A percentile compares a stretch with the other conserved stretches of the same genome.
These are phyloP conservation scores for Polyporus tsugae DNA, from an alignment of 1,284 basidiomycete species.

Conservation along the genomic window DNA sequence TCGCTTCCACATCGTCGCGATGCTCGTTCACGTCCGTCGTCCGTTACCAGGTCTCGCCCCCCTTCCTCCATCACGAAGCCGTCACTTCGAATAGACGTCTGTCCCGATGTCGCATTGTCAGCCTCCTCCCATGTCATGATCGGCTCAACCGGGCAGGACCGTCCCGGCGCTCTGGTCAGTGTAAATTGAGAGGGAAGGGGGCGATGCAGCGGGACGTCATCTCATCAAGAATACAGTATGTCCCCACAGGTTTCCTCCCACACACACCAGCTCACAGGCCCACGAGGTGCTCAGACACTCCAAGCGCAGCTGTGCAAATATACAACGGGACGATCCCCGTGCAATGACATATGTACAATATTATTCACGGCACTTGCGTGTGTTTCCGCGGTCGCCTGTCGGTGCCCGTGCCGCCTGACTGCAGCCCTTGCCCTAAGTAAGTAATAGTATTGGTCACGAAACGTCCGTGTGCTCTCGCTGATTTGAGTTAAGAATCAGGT, in stretches of 20 bases:
- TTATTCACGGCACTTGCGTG: neutral
- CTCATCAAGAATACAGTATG: constrained; percentile 5
- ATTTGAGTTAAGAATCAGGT: neutral
- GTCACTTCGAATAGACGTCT: constrained; percentile 20
- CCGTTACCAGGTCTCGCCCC: constrained; percentile 17
- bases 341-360: neutral
- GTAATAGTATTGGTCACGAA: no score
- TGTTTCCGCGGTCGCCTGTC: constrained; percentile 5
- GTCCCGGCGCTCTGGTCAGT: constrained; percentile 12
- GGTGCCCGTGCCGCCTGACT: neutral
- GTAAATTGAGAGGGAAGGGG: constrained; percentile 9
- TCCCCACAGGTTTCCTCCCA: neutral
- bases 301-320: neutral
- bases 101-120: neutral
- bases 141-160: constrained; percentile 7
- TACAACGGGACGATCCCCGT: neutral
- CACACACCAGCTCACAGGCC: neutral
- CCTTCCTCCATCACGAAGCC: constrained; percentile 24
- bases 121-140: neutral
- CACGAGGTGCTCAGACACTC: neutral
- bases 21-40: constrained; percentile 5
- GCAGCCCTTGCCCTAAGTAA: no score
- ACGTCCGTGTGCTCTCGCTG: neutral
- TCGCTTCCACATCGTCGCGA: constrained; percentile 17
- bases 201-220: constrained; percentile 15